Evolutionary conservation across 2,329 filamentous ascomycete species (phyloP), one percentile per base, ranked within the genome.

Genomic region (Colletotrichum sp.): DNA sequence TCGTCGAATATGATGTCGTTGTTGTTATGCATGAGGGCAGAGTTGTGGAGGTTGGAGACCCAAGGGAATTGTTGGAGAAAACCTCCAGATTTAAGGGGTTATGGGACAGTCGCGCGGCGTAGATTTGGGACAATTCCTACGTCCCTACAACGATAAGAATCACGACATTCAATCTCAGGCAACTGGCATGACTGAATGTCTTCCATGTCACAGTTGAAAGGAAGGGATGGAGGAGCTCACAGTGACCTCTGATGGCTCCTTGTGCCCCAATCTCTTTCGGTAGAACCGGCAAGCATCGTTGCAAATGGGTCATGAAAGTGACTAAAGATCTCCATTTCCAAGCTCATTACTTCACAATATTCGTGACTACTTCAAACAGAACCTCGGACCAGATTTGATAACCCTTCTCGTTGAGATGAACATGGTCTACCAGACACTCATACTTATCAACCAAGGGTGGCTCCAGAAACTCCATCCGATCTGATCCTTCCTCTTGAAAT

Each of bases 11-110:
- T 48, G 82, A 84, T 8, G 14, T 80, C 4, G 78, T 80, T 3
- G 75, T 84, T 1, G 80, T 83, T 2, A 81, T 84, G 79, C 75
- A 77, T 2, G 76, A 79, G 13, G 82, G 82, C 0, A 72, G 18
- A n/a, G 72, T 83, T 1, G 30, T 79, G 1, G 83, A 84, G 64
- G 65, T 76, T 1, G 83, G 82, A 0, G 21, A 61, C 2, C 82
- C 83, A 1, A 59, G 77, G 4, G 77, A 81, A 52, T 14, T 84
- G 43, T 34, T 84, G 7, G 24, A 7, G 24, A 76, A 28, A 21
- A 61, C 77, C 4, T 77, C 75, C 65, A 79, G 66, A 52, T 81
- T 83, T 55, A 78, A 76, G 63, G 69, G 76, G 16, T 76, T 80
- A 7, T 79, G 80, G 79, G 67, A 80, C n/a, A 43, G 38, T 6